phyloP scores from a whole-genome alignment of 139 green algal species.

The Coccomyxa sp. region DNA sequence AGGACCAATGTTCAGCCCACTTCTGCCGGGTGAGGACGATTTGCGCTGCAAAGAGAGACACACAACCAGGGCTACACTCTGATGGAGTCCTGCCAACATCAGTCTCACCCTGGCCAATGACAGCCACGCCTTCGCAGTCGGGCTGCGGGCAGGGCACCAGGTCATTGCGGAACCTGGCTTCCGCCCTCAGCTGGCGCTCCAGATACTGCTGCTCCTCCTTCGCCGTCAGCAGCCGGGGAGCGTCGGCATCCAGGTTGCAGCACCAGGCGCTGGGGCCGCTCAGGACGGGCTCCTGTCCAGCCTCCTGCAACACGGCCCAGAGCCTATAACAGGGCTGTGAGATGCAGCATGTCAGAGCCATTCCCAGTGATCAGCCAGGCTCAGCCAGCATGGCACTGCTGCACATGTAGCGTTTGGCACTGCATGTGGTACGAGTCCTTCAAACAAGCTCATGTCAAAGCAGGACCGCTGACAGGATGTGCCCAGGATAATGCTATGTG shows the following conservation, averaged over 20 bases:
- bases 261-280: not conserved
- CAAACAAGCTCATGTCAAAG: no score
- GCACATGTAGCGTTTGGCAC: not conserved
- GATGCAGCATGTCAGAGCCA: not conserved
- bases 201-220: slow-evolving; percentile 4
- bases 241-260: not conserved
- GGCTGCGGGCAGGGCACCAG: not conserved
- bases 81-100: not conserved
- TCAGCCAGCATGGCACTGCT: not conserved
- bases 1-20: no score
- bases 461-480: not conserved
- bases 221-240: not conserved
- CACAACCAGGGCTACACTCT: no score
- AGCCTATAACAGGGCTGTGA: not conserved
- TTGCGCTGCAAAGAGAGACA: not conserved
- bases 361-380: not conserved
- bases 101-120: not conserved
- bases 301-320: no score
- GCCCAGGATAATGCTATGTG: not conserved
- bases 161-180: not conserved
- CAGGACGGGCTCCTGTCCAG: no score
- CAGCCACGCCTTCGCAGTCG: not conserved
- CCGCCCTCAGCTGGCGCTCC: not conserved
- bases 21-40: not conserved
- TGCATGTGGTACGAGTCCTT: not conserved